These are phyloP conservation scores for Sporothrix dimorphospora DNA, from an alignment of 2,329 filamentous ascomycete species.

Conservation along the genomic window DNA sequence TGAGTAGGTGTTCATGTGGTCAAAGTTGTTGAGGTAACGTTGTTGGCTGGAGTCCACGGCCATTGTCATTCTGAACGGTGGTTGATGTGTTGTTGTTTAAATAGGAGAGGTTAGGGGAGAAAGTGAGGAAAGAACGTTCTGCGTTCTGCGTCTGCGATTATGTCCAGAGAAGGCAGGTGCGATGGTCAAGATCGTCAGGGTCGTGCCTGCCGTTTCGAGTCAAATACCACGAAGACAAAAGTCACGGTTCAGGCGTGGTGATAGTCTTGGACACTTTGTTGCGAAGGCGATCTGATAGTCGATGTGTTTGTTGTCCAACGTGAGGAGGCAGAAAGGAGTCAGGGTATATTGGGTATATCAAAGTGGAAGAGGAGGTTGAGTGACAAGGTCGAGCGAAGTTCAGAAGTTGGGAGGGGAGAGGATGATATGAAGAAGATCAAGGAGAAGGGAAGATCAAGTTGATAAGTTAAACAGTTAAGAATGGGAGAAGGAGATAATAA, in stretches of 20 bases:
- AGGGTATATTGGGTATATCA: background rate
- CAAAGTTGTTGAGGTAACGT: slow-evolving; percentile 77
- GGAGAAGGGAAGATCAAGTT: too few species aligned
- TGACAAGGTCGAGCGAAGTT: background rate
- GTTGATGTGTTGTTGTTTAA: background rate
- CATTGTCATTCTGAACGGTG: slow-evolving; percentile 79
- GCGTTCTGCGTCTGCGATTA: background rate
- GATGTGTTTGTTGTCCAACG: background rate
- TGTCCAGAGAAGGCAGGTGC: background rate
- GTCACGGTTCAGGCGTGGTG: background rate
- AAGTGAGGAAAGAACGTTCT: background rate
- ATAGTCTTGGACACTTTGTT: background rate
- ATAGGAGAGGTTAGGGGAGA: background rate
- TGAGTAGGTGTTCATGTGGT: slow-evolving; percentile 72
- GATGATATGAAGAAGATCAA: background rate
- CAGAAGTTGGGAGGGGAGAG: background rate
- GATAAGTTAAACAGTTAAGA: too few species aligned
- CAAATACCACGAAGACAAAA: background rate
- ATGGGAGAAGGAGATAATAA: background rate
- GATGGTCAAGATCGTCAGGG: slow-evolving; percentile 15
- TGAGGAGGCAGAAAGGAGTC: background rate
- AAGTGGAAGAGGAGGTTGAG: background rate
- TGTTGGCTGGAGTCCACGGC: slow-evolving; percentile 88
- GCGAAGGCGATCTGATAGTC: slow-evolving; percentile 1
- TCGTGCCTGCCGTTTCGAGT: background rate